Percentiles rank a stretch among this genome's conserved stretches.
These are phyloP conservation scores for Backusella macrospora DNA, from an alignment of 192 early-diverging fungal species.

Conservation along the genomic window DNA sequence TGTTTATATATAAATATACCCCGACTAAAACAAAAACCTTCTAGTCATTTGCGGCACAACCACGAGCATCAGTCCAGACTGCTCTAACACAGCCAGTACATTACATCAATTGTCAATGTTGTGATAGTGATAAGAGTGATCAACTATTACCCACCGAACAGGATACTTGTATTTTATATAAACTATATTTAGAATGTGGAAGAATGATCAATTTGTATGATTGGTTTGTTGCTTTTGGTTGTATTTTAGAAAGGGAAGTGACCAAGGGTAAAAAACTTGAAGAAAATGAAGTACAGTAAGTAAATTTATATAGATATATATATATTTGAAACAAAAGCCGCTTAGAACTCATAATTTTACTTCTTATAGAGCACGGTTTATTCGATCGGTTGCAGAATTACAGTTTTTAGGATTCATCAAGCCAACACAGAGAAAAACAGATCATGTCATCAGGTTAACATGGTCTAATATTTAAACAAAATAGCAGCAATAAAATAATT, in stretches of 20 bases:
- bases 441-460: constrained; percentile 87
- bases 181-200: constrained; percentile 90
- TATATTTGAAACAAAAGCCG: neutral
- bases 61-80: constrained; percentile 82
- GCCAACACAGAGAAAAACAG: constrained; percentile 86
- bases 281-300: constrained; percentile 66
- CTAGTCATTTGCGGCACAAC: constrained; percentile 81
- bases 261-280: constrained; percentile 30
- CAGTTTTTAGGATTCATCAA: constrained; percentile 91
- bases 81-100: constrained; percentile 76
- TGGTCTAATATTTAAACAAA: constrained; percentile 60
- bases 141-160: constrained; percentile 65
- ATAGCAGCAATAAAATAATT: constrained; percentile 7
- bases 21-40: neutral
- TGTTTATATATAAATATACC: neutral
- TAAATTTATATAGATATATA: no score
- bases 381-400: constrained; percentile 81
- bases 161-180: constrained; percentile 90
- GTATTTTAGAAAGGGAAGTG: constrained; percentile 69
- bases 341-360: constrained; percentile 12
- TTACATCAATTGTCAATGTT: constrained; percentile 88
- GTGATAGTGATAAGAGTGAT: constrained; percentile 40
- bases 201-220: constrained; percentile 94
- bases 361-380: constrained; percentile 74
- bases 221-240: constrained; percentile 85